Base-by-base conservation (phyloP, 805 yeast genomes). In the Suhomyces kilbournensis region DNA sequence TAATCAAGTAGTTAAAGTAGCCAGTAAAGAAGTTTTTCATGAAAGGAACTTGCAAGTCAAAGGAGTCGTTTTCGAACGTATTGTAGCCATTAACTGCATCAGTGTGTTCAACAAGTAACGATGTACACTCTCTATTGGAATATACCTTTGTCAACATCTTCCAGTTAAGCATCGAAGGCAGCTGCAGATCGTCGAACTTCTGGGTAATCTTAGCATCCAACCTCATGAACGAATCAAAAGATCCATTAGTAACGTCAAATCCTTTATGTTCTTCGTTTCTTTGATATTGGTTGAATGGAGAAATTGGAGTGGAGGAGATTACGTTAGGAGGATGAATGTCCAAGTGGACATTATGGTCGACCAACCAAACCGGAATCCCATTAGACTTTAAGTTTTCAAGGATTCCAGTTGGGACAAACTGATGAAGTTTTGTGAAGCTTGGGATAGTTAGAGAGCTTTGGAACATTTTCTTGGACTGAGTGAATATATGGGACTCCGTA, bases 21-120 rank as follows among this genome's bases (percentile, higher is more conserved):
- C 79, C 79, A 1, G 68, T 60, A 70, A 76, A 70, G 55, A 75
- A 75, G 20, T 60, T 62, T 51, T 61, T 69, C 59, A 72, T 57
- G 47, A 75, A 71, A 4, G 79, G 79, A 14, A 72, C 55, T 26
- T 67, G 65, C 15, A 72, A 59, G 7, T 64, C 63, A 48, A 58
- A 67, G 15, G 52, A 48, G 6, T 61, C 53, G 8, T 25, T 46
- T 9, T 53, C 52, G 1, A 54, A 51, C 30, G 59, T 55, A 7
- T 47, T 51, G 49, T 66, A 72, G 0, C 76, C 78, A 53, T 71
- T 72, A 17, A 72, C 54, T 30, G 59, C 42, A 20, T 73, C 77
- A 34, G 56, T 57, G 8, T 56, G 54, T 23, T 59, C 60, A 22
- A 66, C 60, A 12, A 73, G 51, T 6, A 63, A 47, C 17, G 59